phyloP scores from a whole-genome alignment of 495 filamentous ascomycete genomes.

The Niebla homalea region DNA sequence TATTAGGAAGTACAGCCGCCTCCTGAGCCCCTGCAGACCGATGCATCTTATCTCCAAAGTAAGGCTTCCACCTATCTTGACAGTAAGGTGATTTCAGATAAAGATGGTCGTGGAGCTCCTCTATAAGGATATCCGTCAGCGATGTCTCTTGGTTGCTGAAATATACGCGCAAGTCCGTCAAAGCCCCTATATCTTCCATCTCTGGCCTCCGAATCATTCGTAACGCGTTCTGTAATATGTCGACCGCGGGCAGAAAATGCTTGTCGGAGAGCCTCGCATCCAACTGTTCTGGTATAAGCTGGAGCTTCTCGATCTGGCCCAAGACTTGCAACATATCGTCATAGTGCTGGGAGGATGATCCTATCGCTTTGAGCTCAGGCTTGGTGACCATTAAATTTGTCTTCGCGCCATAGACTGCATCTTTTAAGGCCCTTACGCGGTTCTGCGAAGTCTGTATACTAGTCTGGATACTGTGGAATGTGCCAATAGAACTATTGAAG shows the following conservation, averaged over 20 bases:
- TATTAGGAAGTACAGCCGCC: slow-evolving; percentile 9
- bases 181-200: slow-evolving; percentile 79
- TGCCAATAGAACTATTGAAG: slow-evolving; percentile 97
- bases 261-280: slow-evolving; percentile 94
- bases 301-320: slow-evolving; percentile 73
- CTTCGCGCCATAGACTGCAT: slow-evolving; percentile 73
- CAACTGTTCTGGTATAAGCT: slow-evolving; percentile 80
- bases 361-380: slow-evolving; percentile 79
- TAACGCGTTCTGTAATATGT: slow-evolving; percentile 77
- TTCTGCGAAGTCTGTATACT: slow-evolving; percentile 82
- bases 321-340: slow-evolving; percentile 81
- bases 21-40: slow-evolving; percentile 3
- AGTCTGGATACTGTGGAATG: slow-evolving; percentile 93
- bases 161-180: slow-evolving; percentile 75
- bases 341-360: slow-evolving; percentile 75
- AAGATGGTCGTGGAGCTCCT: slow-evolving; percentile 93
- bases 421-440: slow-evolving; percentile 68
- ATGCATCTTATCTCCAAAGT: slow-evolving; percentile 7
- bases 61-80: slow-evolving; percentile 79
- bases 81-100: slow-evolving; percentile 96
- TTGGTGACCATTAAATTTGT: slow-evolving; percentile 70
- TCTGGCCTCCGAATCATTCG: slow-evolving; percentile 72
- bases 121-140: slow-evolving; percentile 84
- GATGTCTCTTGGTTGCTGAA: slow-evolving; percentile 85
- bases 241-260: slow-evolving; percentile 82